Base-by-base conservation (phyloP, 257 asterid genomes). In the Echium plantagineum region DNA sequence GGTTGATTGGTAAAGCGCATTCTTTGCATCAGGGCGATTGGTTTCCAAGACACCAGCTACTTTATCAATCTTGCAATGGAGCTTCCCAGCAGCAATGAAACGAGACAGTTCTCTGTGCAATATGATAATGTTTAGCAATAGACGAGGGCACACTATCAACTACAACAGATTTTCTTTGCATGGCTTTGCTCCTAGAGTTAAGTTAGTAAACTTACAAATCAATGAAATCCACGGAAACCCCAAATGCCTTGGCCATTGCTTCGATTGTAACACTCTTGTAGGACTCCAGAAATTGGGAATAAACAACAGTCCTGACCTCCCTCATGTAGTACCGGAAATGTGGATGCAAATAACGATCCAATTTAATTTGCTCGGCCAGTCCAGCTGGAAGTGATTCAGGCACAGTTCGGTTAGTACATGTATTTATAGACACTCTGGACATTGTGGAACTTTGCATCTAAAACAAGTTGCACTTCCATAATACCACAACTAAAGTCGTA, bases 21-120 rank as follows among this genome's bases (percentile, higher is more conserved):
- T 89, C 81, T 86, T 89, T 9, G 94, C 87, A 66, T 89, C 97
- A 4, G 97, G 97, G 13, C 97, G 94, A 54, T 86, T 89, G 55
- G 95, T 89, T 75, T 89, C 97, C 63, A 89, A 61, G 0, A 86
- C 93, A 0, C 95, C 97, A 31, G 88, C 89, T 71, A 86, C 97
- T 64, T 85, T 85, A 67, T 85, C 95, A 3, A 85, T 85, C 85
- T 83, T 83, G 86, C 95, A 85, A 57, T 85, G 95, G 19, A 85
- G 73, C 78, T 83, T 85, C 61, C 93, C 95, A n/a, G 86, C 95
- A 31, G 95, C 95, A 66, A 85, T 85, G 65, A 85, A 85, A 0
- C 89, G 85, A 21, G 95, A 85, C 48, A 85, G 77, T 77, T 85
- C 95, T 83, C 95, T 83, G 74, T 60, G 58, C 20, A 72, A 6